Conservation (phyloP, 306 rosid species). For the Senna tora region DNA sequence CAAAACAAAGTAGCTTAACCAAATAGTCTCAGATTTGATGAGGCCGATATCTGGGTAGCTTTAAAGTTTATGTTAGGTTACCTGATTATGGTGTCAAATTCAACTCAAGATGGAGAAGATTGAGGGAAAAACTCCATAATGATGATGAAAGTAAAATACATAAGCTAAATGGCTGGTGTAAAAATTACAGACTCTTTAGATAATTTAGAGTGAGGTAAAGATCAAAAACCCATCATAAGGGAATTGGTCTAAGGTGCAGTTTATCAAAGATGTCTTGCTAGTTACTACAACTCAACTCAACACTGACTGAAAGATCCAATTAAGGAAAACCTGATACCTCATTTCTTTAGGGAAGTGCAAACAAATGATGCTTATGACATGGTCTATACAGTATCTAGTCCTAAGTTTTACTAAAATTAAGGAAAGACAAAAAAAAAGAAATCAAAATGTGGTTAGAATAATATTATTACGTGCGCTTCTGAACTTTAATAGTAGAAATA, state of each 20-base stretch:
- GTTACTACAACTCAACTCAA: not conserved
- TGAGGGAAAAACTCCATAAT: not conserved
- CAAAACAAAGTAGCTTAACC: no score
- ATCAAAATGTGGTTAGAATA: conserved; percentile 10
- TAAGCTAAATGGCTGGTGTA: conserved; percentile 1
- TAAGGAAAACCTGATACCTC: not conserved
- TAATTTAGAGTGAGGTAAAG: not conserved
- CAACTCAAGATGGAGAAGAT: not conserved
- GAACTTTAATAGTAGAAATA: no score
- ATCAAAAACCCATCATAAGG: conserved; percentile 12
- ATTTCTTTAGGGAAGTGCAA: conserved; percentile 3
- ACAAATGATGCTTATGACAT: not conserved
- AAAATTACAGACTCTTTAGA: not conserved
- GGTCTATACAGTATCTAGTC: conserved; percentile 7
- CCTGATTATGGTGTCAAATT: no score
- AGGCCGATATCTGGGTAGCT: not conserved
- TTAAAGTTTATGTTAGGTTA: no score
- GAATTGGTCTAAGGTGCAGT: conserved; percentile 7
- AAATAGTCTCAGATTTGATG: not conserved
- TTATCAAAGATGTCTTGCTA: not conserved
- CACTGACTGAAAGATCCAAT: conserved; percentile 6
- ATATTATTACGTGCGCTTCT: conserved; percentile 2
- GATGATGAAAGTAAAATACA: conserved; percentile 2
- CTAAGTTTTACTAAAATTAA: not conserved
- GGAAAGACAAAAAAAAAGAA: conserved; percentile 16